Evolutionary conservation across 2,329 filamentous ascomycete species (phyloP).

Genomic region (Myriangium duriaei): DNA sequence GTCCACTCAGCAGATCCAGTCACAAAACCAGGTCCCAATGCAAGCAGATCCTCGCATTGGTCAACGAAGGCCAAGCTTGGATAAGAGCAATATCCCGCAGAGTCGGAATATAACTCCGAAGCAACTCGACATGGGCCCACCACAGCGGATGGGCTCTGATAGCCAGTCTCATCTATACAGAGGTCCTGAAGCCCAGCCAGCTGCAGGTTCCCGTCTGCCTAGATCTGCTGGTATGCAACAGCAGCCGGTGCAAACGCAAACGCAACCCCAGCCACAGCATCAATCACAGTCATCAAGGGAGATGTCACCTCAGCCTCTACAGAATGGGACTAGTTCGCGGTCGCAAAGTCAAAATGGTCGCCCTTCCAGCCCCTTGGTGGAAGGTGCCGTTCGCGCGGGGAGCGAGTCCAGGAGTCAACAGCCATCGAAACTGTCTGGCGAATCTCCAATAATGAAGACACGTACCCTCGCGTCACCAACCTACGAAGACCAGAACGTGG

Average conservation of each 20-base stretch:
- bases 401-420: conserved; percentile 1
- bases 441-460: conserved; percentile 7
- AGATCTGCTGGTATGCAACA: conserved; percentile 40
- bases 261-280: conserved; percentile 52
- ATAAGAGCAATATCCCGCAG: conserved; percentile 15
- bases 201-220: conserved; percentile 44
- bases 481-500: conserved; percentile 2
- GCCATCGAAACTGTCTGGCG: conserved; percentile 1
- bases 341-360: conserved; percentile 9
- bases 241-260: conserved; percentile 46
- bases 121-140: conserved; percentile 17
- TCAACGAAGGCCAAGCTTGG: conserved; percentile 22
- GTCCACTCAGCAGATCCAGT: not conserved
- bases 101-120: conserved; percentile 14
- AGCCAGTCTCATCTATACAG: conserved; percentile 18
- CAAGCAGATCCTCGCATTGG: conserved; percentile 19
- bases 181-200: conserved; percentile 26
- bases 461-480: conserved; percentile 3
- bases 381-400: not conserved
- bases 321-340: conserved; percentile 4
- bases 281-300: conserved; percentile 38
- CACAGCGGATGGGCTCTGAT: conserved; percentile 16
- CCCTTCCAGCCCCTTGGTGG: not conserved
- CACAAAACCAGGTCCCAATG: conserved; percentile 21
- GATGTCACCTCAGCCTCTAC: not conserved